phyloP scores from a whole-genome alignment of 345 rosid genomes.

The Pistacia vera region DNA sequence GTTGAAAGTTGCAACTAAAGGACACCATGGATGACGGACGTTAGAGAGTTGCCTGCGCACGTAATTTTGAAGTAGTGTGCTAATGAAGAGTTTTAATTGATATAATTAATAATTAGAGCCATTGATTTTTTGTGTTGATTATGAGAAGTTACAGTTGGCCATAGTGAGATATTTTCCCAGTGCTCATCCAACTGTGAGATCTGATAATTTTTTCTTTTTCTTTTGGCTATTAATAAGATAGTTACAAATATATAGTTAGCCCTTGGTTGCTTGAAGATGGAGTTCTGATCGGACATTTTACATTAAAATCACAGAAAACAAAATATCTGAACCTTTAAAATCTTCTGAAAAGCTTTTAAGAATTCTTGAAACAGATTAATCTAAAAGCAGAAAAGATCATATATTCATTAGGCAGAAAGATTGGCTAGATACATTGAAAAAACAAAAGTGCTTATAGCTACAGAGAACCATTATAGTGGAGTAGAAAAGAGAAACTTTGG shows the following conservation, averaged over 20 bases:
- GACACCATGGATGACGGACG: too few species aligned
- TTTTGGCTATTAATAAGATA: background rate
- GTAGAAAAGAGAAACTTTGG: conserved; percentile 13
- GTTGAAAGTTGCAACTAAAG: too few species aligned
- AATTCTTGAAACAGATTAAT: background rate
- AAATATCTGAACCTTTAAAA: background rate
- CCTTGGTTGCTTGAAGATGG: background rate
- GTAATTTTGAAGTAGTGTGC: too few species aligned
- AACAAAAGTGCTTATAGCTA: background rate
- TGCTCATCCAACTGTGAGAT: conserved; percentile 9
- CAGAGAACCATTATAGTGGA: conserved; percentile 14
- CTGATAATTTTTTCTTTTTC: background rate
- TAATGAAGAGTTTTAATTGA: background rate
- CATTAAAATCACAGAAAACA: background rate
- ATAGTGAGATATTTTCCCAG: background rate
- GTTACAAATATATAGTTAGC: too few species aligned
- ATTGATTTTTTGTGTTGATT: background rate
- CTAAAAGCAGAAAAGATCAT: background rate
- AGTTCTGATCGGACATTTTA: background rate
- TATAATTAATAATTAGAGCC: background rate
- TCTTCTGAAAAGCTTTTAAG: background rate
- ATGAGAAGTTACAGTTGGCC: background rate
- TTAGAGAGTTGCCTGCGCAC: too few species aligned
- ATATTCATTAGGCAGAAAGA: background rate
- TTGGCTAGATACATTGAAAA: background rate